Conservation (phyloP, 2,329 filamentous ascomycete genomes). For the Fusarium fujikuroi region DNA sequence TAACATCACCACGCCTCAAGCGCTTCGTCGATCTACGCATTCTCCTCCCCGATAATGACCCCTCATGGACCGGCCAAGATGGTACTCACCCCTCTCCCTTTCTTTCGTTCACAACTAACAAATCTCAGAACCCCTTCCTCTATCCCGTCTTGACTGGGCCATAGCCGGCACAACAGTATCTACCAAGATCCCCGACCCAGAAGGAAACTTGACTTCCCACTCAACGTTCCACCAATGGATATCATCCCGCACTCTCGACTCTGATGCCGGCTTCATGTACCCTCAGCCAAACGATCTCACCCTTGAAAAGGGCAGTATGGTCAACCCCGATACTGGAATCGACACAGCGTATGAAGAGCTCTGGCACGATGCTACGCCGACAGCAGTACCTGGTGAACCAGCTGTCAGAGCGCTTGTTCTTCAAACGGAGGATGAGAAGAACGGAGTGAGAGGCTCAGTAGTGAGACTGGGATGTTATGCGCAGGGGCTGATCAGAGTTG, state of each 20-base stretch:
- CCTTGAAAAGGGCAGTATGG: conserved; percentile 69
- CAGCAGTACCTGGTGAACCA: conserved; percentile 20
- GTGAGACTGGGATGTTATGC: conserved; percentile 64
- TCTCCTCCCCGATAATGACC: conserved; percentile 46
- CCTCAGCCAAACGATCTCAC: conserved; percentile 53
- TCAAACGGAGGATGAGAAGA: conserved; percentile 25
- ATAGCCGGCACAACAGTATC: conserved; percentile 67
- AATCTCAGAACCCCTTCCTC: conserved; percentile 28
- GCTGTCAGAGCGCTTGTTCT: conserved; percentile 8
- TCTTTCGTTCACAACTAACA: not conserved
- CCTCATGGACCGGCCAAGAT: conserved; percentile 32
- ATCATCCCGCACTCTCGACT: conserved; percentile 60
- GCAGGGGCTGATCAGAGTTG: conserved; percentile 65
- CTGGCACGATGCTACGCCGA: conserved; percentile 63
- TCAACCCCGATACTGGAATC: conserved; percentile 64
- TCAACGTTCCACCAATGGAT: conserved; percentile 69
- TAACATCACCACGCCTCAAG: conserved; percentile 64
- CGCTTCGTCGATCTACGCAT: conserved; percentile 73
- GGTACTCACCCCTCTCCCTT: conserved; percentile 1
- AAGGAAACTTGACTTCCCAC: conserved; percentile 45
- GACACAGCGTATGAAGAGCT: conserved; percentile 72
- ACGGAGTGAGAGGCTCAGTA: conserved; percentile 58
- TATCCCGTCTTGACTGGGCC: conserved; percentile 69
- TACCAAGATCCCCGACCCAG: conserved; percentile 40
- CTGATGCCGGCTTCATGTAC: conserved; percentile 68